Percentiles rank a stretch among this genome's conserved stretches.
phyloP scores from a whole-genome alignment of 805 yeast genomes.

The Wickerhamomyces queroliae region DNA sequence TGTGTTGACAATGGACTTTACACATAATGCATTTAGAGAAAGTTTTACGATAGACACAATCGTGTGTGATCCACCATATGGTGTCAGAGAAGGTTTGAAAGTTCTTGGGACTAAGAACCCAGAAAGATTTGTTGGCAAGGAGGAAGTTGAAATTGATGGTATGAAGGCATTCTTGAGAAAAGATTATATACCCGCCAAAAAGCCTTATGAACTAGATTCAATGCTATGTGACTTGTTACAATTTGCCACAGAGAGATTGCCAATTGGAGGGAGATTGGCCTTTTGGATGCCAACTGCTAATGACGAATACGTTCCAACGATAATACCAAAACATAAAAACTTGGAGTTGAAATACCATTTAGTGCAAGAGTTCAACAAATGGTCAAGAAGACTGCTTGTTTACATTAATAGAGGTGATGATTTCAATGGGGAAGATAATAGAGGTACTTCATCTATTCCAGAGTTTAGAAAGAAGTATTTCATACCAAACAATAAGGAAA shows the following conservation, averaged over 20 bases:
- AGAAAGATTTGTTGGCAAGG: conserved; percentile 65
- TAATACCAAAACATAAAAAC: conserved; percentile 73
- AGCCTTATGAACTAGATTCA: conserved; percentile 76
- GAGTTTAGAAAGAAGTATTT: conserved; percentile 21
- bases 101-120: conserved; percentile 82
- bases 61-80: conserved; percentile 96
- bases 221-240: conserved; percentile 71
- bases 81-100: conserved; percentile 91
- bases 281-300: conserved; percentile 99
- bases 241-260: conserved; percentile 69
- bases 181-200: conserved; percentile 90
- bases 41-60: conserved; percentile 69
- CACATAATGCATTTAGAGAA: conserved; percentile 74
- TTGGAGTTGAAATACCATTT: conserved; percentile 67
- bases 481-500: conserved; percentile 10
- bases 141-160: conserved; percentile 70
- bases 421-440: conserved; percentile 44
- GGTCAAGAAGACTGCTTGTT: conserved; percentile 86
- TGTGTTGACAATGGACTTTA: conserved; percentile 88
- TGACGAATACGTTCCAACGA: conserved; percentile 64
- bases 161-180: conserved; percentile 67
- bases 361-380: conserved; percentile 85
- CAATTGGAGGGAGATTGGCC: conserved; percentile 72
- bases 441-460: conserved; percentile 21
- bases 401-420: conserved; percentile 62